Base-by-base conservation (phyloP, 2,329 filamentous ascomycete species). In the Aspergillus calidoustus region DNA sequence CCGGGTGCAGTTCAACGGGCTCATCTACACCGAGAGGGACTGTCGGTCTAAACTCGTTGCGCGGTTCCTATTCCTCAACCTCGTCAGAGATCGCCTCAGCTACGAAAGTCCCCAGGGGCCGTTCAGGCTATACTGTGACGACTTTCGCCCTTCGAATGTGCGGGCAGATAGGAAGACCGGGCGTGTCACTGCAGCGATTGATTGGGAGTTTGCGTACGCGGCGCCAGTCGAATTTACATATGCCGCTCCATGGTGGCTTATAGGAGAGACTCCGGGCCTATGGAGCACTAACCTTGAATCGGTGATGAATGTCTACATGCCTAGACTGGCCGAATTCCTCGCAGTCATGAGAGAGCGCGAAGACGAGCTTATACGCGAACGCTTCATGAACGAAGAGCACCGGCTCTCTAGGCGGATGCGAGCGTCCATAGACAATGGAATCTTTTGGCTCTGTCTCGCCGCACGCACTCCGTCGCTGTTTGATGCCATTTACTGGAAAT, bases 401-500 rank as follows among this genome's bases (percentile, higher is more conserved):
- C 53, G 53, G 28, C 53, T 47, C 15, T 55, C 38, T n/a, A 11
- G 3, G 15, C 31, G 8, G 22, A 55, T 55, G 53, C 8, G 22
- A 11, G 19, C 43, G 34, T 47, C 53, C 17, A 25, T 55, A 30
- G 30, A 53, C 2, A 53, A 25, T 41, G 51, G 51, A 41, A 15
- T 41, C 3, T 53, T 53, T 44, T 55, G 41, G 38, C n/a, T 55
- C 25, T 55, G 53, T n/a, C 38, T 55, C 15, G 53, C 53, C 6
- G 53, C 53, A 2, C 11, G 53, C 25, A 44, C 23, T 9, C 41
- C 19, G 8, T 55, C 28, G 17, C 23, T 55, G 53, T 55, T 55
- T 19, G 53, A 55, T 55, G 53, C 23, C 28, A 55, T 55, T 19
- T 55, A 46, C 8, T 55, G 53, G 53, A 43, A 13, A 17, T 28